Base-by-base conservation (phyloP, 2,329 filamentous ascomycete species). In the Penicillium sp. region DNA sequence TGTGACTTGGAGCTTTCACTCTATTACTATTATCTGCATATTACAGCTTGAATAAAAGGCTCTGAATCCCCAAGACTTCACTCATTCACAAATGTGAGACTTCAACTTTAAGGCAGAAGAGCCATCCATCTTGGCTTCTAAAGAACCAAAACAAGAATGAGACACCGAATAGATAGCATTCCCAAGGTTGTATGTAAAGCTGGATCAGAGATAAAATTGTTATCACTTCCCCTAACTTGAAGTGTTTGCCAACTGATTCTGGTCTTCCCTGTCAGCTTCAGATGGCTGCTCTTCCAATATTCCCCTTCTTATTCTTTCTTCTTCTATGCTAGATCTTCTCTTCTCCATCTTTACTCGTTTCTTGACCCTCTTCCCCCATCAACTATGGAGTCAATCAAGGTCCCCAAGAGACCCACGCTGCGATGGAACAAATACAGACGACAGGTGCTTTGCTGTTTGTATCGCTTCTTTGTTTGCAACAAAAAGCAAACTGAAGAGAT, bases 401-500 rank as follows among this genome's bases (percentile, higher is more conserved):
- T 38, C 6, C 20, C 22, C n/a, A 38, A 46, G 31, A 53, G 43
- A 34, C 56, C 51, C 1, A 57, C 50, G 4, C 45, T 62, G 10
- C 40, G 37, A 13, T 71, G 68, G 68, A 51, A 51, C 1, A 32
- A 39, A 6, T 53, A 62, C 16, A 53, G 62, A 5, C 59, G 62
- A 2, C 29, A 65, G 8, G 49, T 70, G 0, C 52, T 70, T 0
- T 72, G 70, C 14, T 70, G 65, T 26, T 43, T 69, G 1, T 64
- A 52, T 13, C 53, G 64, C 9, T 72, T 70, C 24, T 72, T 69
- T 20, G 10, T 55, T 3, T 43, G 46, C 3, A 54, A 60, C 2
- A 20, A 38, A 0, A 32, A 29, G 0, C 52, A 51, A 0, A 67
- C 64, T 2, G 42, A 55, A 24, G 46, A 34, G 1, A 59, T 74